Evolutionary conservation across 345 rosid species (phyloP).

Genomic region (Gossypium australe): DNA sequence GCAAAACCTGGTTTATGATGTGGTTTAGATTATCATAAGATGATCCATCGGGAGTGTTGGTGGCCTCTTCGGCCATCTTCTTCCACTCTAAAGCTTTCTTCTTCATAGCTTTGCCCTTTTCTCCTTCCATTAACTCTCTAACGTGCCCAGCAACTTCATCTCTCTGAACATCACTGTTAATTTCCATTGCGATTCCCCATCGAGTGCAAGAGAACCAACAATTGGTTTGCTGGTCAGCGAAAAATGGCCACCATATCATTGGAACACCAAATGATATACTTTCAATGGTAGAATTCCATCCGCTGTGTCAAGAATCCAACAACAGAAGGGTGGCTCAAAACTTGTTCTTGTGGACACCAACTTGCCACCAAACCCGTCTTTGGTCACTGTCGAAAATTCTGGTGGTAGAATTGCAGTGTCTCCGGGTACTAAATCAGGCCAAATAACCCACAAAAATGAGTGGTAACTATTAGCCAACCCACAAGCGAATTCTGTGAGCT

Average conservation of each 20-base stretch:
- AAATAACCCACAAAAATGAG: conserved; percentile 47
- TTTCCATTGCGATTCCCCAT: conserved; percentile 65
- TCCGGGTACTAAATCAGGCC: conserved; percentile 52
- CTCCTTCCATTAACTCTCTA: conserved; percentile 51
- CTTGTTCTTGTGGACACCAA: conserved; percentile 61
- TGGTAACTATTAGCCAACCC: conserved; percentile 53
- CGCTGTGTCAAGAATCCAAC: conserved; percentile 51
- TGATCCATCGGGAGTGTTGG: conserved; percentile 23
- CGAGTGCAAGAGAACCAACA: conserved; percentile 38
- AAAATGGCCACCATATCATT: conserved; percentile 61
- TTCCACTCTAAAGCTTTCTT: conserved; percentile 43
- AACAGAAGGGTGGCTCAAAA: conserved; percentile 38
- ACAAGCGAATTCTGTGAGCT: conserved; percentile 57
- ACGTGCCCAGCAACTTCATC: conserved; percentile 42
- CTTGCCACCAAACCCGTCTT: conserved; percentile 31
- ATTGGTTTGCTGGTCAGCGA: conserved; percentile 55
- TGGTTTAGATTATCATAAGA: conserved; percentile 31
- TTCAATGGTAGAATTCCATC: conserved; percentile 64
- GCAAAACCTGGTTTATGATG: conserved; percentile 26
- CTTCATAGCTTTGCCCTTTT: conserved; percentile 49
- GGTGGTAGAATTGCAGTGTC: conserved; percentile 39
- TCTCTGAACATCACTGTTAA: conserved; percentile 46
- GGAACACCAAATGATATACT: conserved; percentile 44
- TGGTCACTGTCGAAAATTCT: conserved; percentile 31
- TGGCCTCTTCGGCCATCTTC: conserved; percentile 24